A percentile compares a stretch with the other conserved stretches of the same genome.
Conservation (phyloP, 176 grass and related monocot species). For the Oryza longistaminata region DNA sequence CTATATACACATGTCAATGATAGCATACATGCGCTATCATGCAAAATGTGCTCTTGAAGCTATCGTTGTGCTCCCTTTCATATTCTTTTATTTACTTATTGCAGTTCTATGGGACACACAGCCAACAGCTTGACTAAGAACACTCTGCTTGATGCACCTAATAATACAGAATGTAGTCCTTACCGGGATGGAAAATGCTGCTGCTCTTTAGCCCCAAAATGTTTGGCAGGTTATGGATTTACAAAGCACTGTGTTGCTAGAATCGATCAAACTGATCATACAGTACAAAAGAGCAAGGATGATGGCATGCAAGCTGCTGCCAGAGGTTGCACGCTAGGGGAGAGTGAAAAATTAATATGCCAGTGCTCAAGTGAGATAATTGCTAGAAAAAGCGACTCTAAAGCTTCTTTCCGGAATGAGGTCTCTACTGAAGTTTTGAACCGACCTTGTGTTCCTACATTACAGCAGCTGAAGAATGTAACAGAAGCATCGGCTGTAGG, state of each 20-base stretch:
- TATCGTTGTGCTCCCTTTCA: slow-evolving; percentile 34
- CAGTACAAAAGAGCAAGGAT: slow-evolving; percentile 33
- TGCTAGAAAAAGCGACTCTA: slow-evolving; percentile 33
- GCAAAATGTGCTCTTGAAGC: slow-evolving; percentile 18
- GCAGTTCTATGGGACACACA: slow-evolving; percentile 50
- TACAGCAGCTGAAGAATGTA: slow-evolving; percentile 35
- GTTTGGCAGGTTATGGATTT: slow-evolving; percentile 40
- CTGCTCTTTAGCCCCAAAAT: slow-evolving; percentile 48
- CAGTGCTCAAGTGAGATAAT: slow-evolving; percentile 58
- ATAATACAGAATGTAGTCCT: slow-evolving; percentile 43
- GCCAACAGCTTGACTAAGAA: slow-evolving; percentile 36
- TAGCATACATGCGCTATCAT: background rate
- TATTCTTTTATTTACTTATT: slow-evolving; percentile 42
- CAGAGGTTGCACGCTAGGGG: slow-evolving; percentile 34
- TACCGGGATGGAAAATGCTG: slow-evolving; percentile 48
- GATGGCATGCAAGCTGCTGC: slow-evolving; percentile 29
- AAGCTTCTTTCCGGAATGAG: slow-evolving; percentile 52
- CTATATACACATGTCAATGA: background rate
- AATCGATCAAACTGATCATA: slow-evolving; percentile 43
- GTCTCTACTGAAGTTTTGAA: slow-evolving; percentile 43
- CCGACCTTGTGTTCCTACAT: slow-evolving; percentile 38
- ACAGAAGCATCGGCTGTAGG: slow-evolving; percentile 36
- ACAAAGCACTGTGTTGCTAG: slow-evolving; percentile 37
- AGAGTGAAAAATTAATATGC: slow-evolving; percentile 54
- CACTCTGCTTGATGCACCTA: slow-evolving; percentile 37